phyloP scores from a whole-genome alignment of 1,284 basidiomycete genomes.

The Peniophora sp. region DNA sequence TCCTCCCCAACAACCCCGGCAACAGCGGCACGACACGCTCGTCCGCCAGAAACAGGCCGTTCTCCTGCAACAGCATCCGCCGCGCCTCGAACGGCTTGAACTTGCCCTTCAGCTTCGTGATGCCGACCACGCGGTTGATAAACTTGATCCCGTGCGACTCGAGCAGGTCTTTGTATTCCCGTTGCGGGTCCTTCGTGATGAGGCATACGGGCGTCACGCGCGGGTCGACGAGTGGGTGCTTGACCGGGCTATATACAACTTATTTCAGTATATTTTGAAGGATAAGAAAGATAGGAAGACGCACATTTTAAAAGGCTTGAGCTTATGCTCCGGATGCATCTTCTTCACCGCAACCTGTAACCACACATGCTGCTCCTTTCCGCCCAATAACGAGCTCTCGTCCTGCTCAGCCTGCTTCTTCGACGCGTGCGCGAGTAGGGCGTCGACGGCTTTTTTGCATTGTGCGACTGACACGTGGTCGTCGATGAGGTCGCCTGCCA shows the following conservation, averaged over 20 bases:
- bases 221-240: slow-evolving; percentile 78
- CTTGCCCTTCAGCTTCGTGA: slow-evolving; percentile 86
- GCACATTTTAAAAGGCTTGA: slow-evolving; percentile 83
- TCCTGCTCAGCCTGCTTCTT: slow-evolving; percentile 59
- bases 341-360: slow-evolving; percentile 79
- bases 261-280: neutral
- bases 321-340: slow-evolving; percentile 65
- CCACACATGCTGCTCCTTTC: slow-evolving; percentile 81
- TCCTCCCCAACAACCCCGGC: slow-evolving; percentile 81
- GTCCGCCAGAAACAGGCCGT: slow-evolving; percentile 91
- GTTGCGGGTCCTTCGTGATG: slow-evolving; percentile 92
- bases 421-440: slow-evolving; percentile 62
- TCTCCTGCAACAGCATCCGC: slow-evolving; percentile 78
- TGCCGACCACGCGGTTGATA: slow-evolving; percentile 87
- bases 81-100: slow-evolving; percentile 91
- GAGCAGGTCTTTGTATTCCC: slow-evolving; percentile 92
- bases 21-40: slow-evolving; percentile 84
- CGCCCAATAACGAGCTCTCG: slow-evolving; percentile 71
- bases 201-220: slow-evolving; percentile 77
- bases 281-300: slow-evolving; percentile 21
- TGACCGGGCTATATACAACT: slow-evolving; percentile 50
- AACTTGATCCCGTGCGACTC: slow-evolving; percentile 76
- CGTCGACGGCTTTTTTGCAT: slow-evolving; percentile 68
- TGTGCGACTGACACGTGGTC: slow-evolving; percentile 65
- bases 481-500: slow-evolving; percentile 46